These are phyloP conservation scores for Astragalus membranaceus DNA, from an alignment of 306 rosid genomes.

Conservation along the genomic window DNA sequence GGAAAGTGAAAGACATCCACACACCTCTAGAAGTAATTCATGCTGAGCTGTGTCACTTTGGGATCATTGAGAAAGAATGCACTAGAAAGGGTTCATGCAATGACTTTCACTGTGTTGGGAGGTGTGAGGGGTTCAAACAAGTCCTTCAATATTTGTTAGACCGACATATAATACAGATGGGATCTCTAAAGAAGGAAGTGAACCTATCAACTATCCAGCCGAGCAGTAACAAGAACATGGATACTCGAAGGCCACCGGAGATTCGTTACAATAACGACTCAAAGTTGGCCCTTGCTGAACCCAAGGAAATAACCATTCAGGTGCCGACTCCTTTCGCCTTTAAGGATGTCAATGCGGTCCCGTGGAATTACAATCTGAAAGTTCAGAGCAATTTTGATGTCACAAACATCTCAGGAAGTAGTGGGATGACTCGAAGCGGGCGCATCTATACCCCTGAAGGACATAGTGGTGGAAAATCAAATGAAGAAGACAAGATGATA, in stretches of 20 bases:
- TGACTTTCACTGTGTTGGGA: neutral
- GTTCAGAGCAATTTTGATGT: neutral
- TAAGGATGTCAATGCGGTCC: neutral
- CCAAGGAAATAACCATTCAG: neutral
- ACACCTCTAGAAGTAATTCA: neutral
- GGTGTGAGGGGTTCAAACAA: neutral
- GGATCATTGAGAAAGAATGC: neutral
- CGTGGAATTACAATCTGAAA: neutral
- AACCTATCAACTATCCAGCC: neutral
- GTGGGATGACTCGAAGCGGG: neutral
- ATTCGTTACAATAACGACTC: neutral
- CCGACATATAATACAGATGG: neutral
- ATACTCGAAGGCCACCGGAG: neutral
- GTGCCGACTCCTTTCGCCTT: neutral
- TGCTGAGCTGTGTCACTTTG: neutral
- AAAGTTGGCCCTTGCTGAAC: neutral
- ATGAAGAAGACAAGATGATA: neutral
- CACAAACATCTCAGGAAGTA: neutral
- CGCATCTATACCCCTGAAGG: neutral
- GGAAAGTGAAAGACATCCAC: neutral
- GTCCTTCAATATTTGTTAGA: neutral
- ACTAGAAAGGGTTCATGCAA: neutral
- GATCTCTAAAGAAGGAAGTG: neutral
- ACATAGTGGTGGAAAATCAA: neutral
- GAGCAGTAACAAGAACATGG: neutral